Percentiles rank a stretch among this genome's conserved stretches.
These are phyloP conservation scores for Colletotrichum sp. DNA, from an alignment of 2,329 filamentous ascomycete species.

Conservation along the genomic window DNA sequence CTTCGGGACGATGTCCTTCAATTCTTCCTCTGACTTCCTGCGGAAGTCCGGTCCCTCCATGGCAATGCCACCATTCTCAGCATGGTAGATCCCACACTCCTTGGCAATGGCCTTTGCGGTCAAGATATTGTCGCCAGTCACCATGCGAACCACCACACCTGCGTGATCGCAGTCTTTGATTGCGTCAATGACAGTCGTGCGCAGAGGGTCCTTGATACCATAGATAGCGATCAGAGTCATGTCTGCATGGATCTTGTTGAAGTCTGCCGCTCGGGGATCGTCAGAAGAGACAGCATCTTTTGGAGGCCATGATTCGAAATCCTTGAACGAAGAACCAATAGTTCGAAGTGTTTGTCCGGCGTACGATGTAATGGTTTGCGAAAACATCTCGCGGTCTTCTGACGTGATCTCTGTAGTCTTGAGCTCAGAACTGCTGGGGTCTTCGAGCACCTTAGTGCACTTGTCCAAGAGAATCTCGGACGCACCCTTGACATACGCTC, in stretches of 20 bases:
- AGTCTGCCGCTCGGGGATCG: slow-evolving; percentile 66
- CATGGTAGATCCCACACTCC: slow-evolving; percentile 43
- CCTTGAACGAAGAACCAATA: slow-evolving; percentile 43
- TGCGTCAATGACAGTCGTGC: slow-evolving; percentile 65
- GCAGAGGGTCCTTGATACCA: slow-evolving; percentile 72
- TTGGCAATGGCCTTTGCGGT: slow-evolving; percentile 48
- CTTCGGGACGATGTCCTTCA: slow-evolving; percentile 60
- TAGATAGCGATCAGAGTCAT: slow-evolving; percentile 53
- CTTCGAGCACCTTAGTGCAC: slow-evolving; percentile 38
- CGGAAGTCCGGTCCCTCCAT: slow-evolving; percentile 63
- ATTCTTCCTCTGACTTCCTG: slow-evolving; percentile 54
- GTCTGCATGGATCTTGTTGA: slow-evolving; percentile 46
- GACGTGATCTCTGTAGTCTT: not conserved
- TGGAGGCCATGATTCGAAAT: slow-evolving; percentile 58
- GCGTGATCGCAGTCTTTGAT: slow-evolving; percentile 67
- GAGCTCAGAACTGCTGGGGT: slow-evolving; percentile 8
- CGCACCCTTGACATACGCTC: slow-evolving; percentile 60
- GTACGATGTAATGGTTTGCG: slow-evolving; percentile 40
- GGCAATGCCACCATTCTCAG: slow-evolving; percentile 53
- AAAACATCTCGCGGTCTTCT: slow-evolving; percentile 15
- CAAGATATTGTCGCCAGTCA: slow-evolving; percentile 56
- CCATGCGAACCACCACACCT: slow-evolving; percentile 70
- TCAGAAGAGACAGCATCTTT: slow-evolving; percentile 54
- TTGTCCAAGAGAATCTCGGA: slow-evolving; percentile 53
- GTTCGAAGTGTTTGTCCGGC: slow-evolving; percentile 44